These are phyloP conservation scores for Ascodesmis nigricans DNA, from an alignment of 495 filamentous ascomycete species.

Conservation along the genomic window DNA sequence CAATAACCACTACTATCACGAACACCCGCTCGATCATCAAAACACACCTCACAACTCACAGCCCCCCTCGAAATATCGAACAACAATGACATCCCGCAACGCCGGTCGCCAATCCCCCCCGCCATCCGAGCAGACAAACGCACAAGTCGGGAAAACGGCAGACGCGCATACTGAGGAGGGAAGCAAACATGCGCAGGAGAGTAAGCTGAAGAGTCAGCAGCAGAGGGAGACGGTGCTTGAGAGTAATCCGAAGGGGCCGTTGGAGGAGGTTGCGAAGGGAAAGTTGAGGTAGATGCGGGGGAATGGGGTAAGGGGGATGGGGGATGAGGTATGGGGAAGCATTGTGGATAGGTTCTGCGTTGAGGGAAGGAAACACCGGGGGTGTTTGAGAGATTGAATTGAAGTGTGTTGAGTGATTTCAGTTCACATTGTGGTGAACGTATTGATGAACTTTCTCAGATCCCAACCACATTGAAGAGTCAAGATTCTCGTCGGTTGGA, in stretches of 20 bases:
- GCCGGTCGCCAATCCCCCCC: conserved; percentile 62
- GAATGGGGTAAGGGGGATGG: too few relatives aligned
- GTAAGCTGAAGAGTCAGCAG: conserved; percentile 2
- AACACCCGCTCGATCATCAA: not conserved
- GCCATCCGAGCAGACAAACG: conserved; percentile 42
- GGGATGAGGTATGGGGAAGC: too few relatives aligned
- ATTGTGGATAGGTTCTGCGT: conserved; percentile 12
- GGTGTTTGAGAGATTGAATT: too few relatives aligned
- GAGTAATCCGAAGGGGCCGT: conserved; percentile 12
- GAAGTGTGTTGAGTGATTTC: too few relatives aligned
- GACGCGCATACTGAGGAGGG: conserved; percentile 6
- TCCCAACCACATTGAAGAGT: too few relatives aligned
- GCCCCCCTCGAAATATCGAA: conserved; percentile 8
- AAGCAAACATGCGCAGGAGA: conserved; percentile 2
- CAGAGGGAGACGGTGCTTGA: conserved; percentile 5
- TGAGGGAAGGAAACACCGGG: not conserved
- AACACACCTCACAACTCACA: conserved; percentile 1
- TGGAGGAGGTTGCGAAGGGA: conserved; percentile 7
- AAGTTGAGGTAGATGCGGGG: conserved; percentile 11
- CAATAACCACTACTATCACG: not conserved
- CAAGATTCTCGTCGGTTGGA: too few relatives aligned
- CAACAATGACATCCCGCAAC: conserved; percentile 35
- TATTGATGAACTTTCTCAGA: too few relatives aligned
- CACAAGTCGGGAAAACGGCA: conserved; percentile 29
- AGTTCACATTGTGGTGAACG: too few relatives aligned